Base-by-base conservation (phyloP, 129 eudicot genomes). In the Flaveria brownii region DNA sequence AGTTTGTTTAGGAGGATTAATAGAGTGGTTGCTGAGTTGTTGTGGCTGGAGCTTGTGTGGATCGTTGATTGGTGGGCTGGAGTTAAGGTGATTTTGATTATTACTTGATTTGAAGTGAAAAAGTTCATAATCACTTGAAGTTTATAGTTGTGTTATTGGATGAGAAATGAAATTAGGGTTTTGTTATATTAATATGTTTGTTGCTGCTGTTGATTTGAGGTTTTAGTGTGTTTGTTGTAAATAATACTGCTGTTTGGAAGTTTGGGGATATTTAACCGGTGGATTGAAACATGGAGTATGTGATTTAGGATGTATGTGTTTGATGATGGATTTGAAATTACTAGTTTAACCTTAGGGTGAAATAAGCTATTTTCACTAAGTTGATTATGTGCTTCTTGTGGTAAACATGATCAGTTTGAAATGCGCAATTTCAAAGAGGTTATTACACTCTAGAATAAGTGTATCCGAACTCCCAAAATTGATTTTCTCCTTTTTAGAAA, bases 21-120 rank as follows among this genome's bases (percentile, higher is more conserved):
- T 73, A 83, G 96, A 74, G 78, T 55, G 85, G 88, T 93, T 54
- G 94, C 96, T 1, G 98, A 93, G 71, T 82, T 93, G 47, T 63
- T 93, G 73, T 93, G 96, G 98, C 84, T 90, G 73, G 95, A 93
- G 83, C 96, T 93, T 49, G 94, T 93, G 13, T 93, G 98, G 96
- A 80, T 93, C 28, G 84, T 93, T 57, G 98, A 93, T 84, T 93
- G 98, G 98, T 88, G 96, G 98, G 96, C 98, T 28, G 92, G 90
- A 25, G 95, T 93, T 56, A 83, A 93, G 98, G 98, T 90, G 65
- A 66, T 78, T n/a, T 42, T 66, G 49, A 56, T 77, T 36, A 4
- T 36, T 45, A 45, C 50, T 26, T 54, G 23, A 18, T 67, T 52
- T 7, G 16, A 67, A 41, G 41, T 77, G 10, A 4, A 68, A 66